Evolutionary conservation across 805 yeast species (phyloP).

Genomic region (Metschnikowia cerradonensis): DNA sequence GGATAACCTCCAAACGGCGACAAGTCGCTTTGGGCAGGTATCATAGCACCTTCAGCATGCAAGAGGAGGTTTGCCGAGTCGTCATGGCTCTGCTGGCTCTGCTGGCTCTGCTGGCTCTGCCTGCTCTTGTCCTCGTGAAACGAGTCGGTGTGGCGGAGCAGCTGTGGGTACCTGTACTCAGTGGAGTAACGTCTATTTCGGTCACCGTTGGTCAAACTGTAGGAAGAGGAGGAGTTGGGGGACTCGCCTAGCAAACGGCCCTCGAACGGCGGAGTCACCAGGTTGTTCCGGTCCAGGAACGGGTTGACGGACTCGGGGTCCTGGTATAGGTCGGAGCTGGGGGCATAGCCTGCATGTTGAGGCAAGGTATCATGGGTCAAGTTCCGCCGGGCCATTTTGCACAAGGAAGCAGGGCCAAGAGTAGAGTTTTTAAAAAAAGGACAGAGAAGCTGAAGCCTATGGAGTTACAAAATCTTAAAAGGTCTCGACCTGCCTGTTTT

Average conservation of each 20-base stretch:
- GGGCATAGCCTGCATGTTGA: neutral
- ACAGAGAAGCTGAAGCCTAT: neutral
- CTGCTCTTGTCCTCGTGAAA: neutral
- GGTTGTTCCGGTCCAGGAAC: neutral
- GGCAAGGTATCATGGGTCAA: neutral
- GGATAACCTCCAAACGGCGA: slow-evolving; percentile 96
- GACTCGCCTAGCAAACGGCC: neutral
- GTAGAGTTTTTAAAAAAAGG: neutral
- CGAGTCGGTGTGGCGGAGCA: neutral
- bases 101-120: too few relatives aligned
- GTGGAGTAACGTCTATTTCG: neutral
- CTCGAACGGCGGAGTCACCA: neutral
- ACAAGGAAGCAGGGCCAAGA: too few relatives aligned
- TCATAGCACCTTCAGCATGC: neutral
- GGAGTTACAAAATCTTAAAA: neutral
- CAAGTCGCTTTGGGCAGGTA: slow-evolving; percentile 7
- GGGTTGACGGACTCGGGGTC: neutral
- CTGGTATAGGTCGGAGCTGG: neutral
- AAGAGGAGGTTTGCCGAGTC: neutral
- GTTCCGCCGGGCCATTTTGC: neutral
- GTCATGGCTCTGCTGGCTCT: neutral
- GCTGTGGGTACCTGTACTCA: neutral
- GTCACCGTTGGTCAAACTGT: neutral
- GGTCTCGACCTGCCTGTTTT: neutral
- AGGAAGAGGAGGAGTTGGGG: neutral